phyloP scores from a whole-genome alignment of 345 rosid genomes.

The Lepidium aucheri region DNA sequence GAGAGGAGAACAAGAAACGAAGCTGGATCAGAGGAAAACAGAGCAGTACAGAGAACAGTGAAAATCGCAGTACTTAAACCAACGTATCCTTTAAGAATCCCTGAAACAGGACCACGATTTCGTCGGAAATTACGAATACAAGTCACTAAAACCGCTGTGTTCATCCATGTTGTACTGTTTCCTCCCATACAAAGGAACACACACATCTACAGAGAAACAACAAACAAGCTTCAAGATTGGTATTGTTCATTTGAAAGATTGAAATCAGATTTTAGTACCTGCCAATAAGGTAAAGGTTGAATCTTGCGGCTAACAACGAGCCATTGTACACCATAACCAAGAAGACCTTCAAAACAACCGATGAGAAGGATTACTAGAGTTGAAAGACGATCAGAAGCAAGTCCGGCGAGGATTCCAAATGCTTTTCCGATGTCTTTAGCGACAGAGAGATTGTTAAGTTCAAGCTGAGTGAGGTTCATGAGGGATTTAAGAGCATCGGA shows the following conservation, averaged over 20 bases:
- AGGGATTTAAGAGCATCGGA: conserved; percentile 55
- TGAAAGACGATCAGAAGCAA: conserved; percentile 43
- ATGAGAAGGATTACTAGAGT: conserved; percentile 36
- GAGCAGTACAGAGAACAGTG: conserved; percentile 48
- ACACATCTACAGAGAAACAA: conserved; percentile 41
- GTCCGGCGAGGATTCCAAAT: conserved; percentile 54
- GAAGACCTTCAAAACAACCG: conserved; percentile 42
- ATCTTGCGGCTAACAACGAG: conserved; percentile 50
- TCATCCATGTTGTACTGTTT: conserved; percentile 67
- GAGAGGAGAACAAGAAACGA: conserved; percentile 45
- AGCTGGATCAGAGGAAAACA: conserved; percentile 41
- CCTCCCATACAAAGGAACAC: conserved; percentile 53
- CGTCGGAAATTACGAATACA: conserved; percentile 53
- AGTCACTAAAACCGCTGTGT: conserved; percentile 60
- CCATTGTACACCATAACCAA: conserved; percentile 68
- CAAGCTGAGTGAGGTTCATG: conserved; percentile 42
- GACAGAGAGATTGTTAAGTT: conserved; percentile 50
- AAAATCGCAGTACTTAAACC: conserved; percentile 63
- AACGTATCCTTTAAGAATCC: conserved; percentile 53
- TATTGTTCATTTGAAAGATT: too few relatives aligned
- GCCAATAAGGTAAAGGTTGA: conserved; percentile 51
- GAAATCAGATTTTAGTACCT: conserved; percentile 15
- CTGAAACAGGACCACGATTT: conserved; percentile 54
- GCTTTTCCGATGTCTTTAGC: conserved; percentile 67
- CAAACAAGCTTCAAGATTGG: neutral